Evolutionary conservation across 2,329 filamentous ascomycete genomes (phyloP).

Genomic region (Rutstroemia sydowiana): DNA sequence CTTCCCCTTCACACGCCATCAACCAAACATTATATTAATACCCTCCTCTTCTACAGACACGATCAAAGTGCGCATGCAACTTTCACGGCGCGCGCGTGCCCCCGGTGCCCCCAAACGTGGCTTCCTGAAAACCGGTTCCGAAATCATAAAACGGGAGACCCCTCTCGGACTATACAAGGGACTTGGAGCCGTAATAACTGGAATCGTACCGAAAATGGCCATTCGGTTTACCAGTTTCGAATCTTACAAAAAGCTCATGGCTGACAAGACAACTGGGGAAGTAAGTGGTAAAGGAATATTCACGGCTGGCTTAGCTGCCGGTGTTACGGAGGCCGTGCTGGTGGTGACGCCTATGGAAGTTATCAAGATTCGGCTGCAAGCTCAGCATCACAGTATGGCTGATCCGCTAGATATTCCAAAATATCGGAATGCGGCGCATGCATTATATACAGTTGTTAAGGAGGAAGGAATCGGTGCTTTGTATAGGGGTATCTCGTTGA

Average conservation of each 20-base stretch:
- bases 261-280: slow-evolving; percentile 57
- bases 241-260: slow-evolving; percentile 79
- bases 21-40: not conserved
- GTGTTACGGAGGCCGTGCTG: slow-evolving; percentile 91
- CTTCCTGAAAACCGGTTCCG: slow-evolving; percentile 76
- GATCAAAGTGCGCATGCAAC: slow-evolving; percentile 99
- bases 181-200: slow-evolving; percentile 90
- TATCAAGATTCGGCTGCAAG: slow-evolving; percentile 96
- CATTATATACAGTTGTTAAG: slow-evolving; percentile 76
- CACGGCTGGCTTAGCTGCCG: slow-evolving; percentile 77
- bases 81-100: slow-evolving; percentile 74
- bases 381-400: slow-evolving; percentile 95
- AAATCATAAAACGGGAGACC: slow-evolving; percentile 86
- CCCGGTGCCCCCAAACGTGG: slow-evolving; percentile 79
- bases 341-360: slow-evolving; percentile 99
- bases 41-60: slow-evolving; percentile 53
- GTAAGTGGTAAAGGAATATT: slow-evolving; percentile 69
- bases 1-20: not conserved
- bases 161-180: slow-evolving; percentile 94
- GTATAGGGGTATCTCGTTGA: slow-evolving; percentile 90
- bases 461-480: slow-evolving; percentile 85
- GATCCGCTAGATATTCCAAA: slow-evolving; percentile 94
- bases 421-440: slow-evolving; percentile 87
- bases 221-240: slow-evolving; percentile 98
- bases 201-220: slow-evolving; percentile 98